Conservation (phyloP, 805 yeast species). For the Saccharomycopsis sp. region DNA sequence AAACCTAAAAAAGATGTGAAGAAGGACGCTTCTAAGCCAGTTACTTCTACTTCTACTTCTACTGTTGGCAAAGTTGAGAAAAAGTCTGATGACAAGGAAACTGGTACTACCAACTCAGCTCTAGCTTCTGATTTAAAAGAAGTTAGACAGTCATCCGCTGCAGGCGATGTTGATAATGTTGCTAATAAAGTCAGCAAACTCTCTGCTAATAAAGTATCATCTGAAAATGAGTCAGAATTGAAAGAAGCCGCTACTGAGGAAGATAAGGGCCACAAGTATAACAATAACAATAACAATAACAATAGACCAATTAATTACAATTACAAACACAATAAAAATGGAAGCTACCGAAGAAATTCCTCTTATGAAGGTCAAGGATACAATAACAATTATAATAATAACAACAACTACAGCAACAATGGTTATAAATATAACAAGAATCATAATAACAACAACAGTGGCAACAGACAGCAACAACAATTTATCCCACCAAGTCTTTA, state of each 20-base stretch:
- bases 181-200: too few relatives aligned
- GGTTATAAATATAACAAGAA: constrained; percentile 3
- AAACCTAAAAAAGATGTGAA: too few relatives aligned
- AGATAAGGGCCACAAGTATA: constrained; percentile 2
- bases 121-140: too few relatives aligned
- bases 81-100: neutral
- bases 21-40: neutral
- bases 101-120: neutral
- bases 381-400: constrained; percentile 1
- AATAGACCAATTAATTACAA: neutral
- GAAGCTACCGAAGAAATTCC: neutral
- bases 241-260: neutral
- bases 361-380: neutral
- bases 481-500: neutral
- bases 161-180: neutral
- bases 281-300: neutral
- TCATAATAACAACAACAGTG: neutral
- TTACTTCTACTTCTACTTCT: neutral
- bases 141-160: neutral
- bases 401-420: constrained; percentile 17
- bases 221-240: too few relatives aligned
- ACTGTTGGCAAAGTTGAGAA: neutral
- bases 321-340: neutral
- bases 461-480: neutral
- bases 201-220: neutral